Percentiles rank a stretch among this genome's conserved stretches.
These are phyloP conservation scores for Papiliotrema flavescens DNA, from an alignment of 1,284 basidiomycete species.

Conservation along the genomic window DNA sequence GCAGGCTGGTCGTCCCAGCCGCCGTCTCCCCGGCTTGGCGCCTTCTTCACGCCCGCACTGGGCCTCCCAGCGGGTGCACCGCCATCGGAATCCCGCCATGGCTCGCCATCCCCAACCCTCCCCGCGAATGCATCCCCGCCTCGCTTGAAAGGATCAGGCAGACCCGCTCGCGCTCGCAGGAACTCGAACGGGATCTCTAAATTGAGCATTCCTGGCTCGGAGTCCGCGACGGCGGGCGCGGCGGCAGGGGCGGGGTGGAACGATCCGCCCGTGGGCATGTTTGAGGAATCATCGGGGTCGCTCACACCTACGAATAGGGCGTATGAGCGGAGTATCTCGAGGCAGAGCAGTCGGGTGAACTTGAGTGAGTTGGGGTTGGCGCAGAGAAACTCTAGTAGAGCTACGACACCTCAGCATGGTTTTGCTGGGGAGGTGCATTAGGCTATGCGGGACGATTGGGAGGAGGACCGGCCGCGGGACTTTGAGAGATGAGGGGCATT, in stretches of 20 bases:
- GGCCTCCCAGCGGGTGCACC: background rate
- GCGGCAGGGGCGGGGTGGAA: conserved; percentile 39
- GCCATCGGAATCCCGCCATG: background rate
- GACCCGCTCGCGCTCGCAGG: conserved; percentile 12
- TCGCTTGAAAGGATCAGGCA: conserved; percentile 1
- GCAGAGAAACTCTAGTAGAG: conserved; percentile 31
- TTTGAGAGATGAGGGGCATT: too few species aligned
- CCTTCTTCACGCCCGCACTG: conserved; percentile 6
- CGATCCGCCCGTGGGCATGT: conserved; percentile 39
- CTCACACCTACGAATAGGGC: conserved; percentile 15
- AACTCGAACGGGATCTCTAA: conserved; percentile 8
- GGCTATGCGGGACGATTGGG: too few species aligned
- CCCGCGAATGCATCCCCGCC: conserved; percentile 2
- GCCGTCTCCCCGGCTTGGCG: background rate
- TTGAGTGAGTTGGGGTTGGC: conserved; percentile 42
- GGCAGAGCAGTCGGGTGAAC: conserved; percentile 44
- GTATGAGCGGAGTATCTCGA: conserved; percentile 19
- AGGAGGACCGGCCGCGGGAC: too few species aligned
- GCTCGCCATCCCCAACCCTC: background rate
- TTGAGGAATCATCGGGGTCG: conserved; percentile 14
- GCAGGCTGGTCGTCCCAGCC: conserved; percentile 1
- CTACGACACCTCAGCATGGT: conserved; percentile 21
- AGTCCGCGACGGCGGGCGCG: background rate
- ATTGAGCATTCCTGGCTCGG: background rate
- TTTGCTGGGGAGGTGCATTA: too few species aligned